These are phyloP conservation scores for Halenospora varia DNA, from an alignment of 495 filamentous ascomycete species.

Conservation along the genomic window DNA sequence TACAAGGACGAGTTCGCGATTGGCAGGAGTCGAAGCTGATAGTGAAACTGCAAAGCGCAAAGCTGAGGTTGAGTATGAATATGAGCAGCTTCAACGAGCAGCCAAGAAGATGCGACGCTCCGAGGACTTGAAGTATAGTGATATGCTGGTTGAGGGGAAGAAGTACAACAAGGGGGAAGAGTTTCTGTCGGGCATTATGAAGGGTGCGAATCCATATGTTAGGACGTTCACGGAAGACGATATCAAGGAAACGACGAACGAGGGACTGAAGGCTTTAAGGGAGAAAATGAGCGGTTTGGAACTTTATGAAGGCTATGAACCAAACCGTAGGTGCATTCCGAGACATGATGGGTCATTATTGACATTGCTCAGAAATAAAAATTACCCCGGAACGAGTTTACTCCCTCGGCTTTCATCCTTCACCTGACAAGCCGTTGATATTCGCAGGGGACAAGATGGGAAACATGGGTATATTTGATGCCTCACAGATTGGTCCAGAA, in stretches of 20 bases:
- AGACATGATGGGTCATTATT: constrained; percentile 1
- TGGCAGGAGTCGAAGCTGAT: constrained; percentile 43
- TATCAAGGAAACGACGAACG: constrained; percentile 75
- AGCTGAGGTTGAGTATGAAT: constrained; percentile 66
- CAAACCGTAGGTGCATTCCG: constrained; percentile 54
- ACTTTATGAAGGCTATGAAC: constrained; percentile 77
- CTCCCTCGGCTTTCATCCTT: constrained; percentile 84
- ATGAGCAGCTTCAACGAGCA: constrained; percentile 53
- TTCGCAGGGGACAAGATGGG: constrained; percentile 96
- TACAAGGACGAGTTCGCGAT: constrained; percentile 48
- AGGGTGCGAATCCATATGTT: constrained; percentile 72
- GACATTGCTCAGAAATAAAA: constrained; percentile 67
- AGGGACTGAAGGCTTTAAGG: constrained; percentile 68
- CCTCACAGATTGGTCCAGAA: constrained; percentile 61
- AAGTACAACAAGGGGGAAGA: constrained; percentile 52
- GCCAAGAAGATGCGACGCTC: constrained; percentile 69
- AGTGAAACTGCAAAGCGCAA: constrained; percentile 77
- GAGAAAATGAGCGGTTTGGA: constrained; percentile 76
- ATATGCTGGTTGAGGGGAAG: constrained; percentile 76
- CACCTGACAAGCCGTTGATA: constrained; percentile 77
- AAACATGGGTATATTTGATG: constrained; percentile 89
- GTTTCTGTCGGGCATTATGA: constrained; percentile 53
- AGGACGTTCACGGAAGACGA: constrained; percentile 78
- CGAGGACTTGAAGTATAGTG: constrained; percentile 66
- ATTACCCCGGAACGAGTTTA: constrained; percentile 89